Percentiles rank a stretch among this genome's conserved stretches.
Conservation (phyloP, 1,284 basidiomycete genomes). For the Heterobasidion parviporum region DNA sequence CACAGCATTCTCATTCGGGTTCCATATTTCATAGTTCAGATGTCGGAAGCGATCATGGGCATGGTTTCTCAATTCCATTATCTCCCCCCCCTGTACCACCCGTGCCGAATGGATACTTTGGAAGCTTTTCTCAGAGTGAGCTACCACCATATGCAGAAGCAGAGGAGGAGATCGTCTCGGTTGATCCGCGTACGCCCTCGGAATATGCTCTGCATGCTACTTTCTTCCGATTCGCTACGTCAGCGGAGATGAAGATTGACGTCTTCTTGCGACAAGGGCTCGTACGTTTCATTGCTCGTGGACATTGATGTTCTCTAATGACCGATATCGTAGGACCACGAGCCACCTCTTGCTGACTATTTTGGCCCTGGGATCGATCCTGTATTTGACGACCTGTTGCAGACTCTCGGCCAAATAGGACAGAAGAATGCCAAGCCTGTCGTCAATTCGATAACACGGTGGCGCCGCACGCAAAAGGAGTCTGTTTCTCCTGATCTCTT, state of each 20-base stretch:
- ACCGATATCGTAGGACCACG: slow-evolving; percentile 44
- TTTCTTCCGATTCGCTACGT: slow-evolving; percentile 76
- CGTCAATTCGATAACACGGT: slow-evolving; percentile 81
- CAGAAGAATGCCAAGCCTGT: slow-evolving; percentile 80
- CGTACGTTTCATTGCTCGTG: slow-evolving; percentile 33
- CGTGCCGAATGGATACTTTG: slow-evolving; percentile 49
- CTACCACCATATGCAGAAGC: slow-evolving; percentile 41
- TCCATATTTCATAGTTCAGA: slow-evolving; percentile 66
- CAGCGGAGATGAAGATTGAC: slow-evolving; percentile 73
- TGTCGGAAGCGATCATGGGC: slow-evolving; percentile 57
- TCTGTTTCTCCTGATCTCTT: slow-evolving; percentile 49
- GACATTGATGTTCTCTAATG: slow-evolving; percentile 1
- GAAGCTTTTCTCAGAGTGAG: slow-evolving; percentile 32
- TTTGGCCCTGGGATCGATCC: slow-evolving; percentile 69
- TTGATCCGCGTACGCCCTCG: slow-evolving; percentile 71
- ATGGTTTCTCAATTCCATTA: slow-evolving; percentile 33
- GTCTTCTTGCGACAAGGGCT: slow-evolving; percentile 59
- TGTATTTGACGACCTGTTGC: slow-evolving; percentile 74
- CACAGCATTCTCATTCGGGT: slow-evolving; percentile 66
- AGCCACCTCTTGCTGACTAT: slow-evolving; percentile 54
- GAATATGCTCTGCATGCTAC: slow-evolving; percentile 84
- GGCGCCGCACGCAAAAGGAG: slow-evolving; percentile 75
- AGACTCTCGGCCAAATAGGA: slow-evolving; percentile 81
- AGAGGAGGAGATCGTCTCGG: slow-evolving; percentile 51
- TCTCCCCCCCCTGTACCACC: slow-evolving; percentile 73